Conservation (phyloP, 371 early-diverging fungal species). For the Pancytospora philotis region DNA sequence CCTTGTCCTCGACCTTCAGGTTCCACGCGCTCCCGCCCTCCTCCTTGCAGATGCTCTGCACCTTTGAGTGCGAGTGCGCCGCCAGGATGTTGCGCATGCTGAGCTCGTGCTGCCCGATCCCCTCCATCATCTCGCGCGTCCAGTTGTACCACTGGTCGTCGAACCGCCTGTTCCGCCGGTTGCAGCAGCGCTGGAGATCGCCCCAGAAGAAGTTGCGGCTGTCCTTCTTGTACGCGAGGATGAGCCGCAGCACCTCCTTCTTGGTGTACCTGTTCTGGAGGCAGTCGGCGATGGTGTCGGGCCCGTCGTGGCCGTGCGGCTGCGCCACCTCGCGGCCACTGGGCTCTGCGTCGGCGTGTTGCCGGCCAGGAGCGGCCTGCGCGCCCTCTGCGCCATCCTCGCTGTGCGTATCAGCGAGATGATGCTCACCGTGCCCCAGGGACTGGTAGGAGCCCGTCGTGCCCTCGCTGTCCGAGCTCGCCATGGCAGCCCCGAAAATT, state of each 20-base stretch:
- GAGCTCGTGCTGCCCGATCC: not conserved
- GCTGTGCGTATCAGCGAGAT: too few species aligned
- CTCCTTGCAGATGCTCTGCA: slow-evolving; percentile 5
- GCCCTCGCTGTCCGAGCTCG: too few species aligned
- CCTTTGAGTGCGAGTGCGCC: not conserved
- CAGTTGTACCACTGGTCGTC: slow-evolving; percentile 4
- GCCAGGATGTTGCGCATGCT: slow-evolving; percentile 1
- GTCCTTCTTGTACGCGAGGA: not conserved
- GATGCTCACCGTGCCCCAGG: too few species aligned
- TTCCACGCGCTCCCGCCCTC: not conserved
- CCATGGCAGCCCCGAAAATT: too few species aligned
- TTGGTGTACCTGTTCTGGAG: not conserved
- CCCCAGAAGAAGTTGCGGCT: not conserved
- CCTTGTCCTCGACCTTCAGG: not conserved
- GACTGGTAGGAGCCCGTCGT: too few species aligned
- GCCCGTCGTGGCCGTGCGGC: too few species aligned
- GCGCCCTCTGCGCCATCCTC: too few species aligned
- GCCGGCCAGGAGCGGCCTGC: too few species aligned
- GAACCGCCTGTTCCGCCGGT: not conserved
- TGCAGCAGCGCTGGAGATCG: not conserved
- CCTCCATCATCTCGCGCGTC: not conserved
- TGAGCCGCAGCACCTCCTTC: not conserved
- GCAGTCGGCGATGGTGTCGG: not conserved
- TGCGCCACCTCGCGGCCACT: too few species aligned
- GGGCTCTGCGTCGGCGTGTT: too few species aligned